These are phyloP conservation scores for Coemansia sp. DNA, from an alignment of 192 early-diverging fungal genomes.

Conservation along the genomic window DNA sequence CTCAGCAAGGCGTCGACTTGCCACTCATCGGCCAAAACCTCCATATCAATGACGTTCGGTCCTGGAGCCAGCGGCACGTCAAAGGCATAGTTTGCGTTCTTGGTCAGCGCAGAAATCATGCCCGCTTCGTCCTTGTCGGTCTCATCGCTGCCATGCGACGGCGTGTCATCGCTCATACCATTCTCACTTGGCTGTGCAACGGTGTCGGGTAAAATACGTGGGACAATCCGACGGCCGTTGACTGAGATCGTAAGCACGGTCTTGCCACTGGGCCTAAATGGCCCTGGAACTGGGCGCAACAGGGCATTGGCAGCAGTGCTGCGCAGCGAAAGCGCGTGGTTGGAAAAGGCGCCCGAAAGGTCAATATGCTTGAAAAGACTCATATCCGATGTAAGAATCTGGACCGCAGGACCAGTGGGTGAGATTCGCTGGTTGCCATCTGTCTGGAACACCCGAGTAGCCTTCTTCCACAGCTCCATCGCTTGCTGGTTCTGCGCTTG, in stretches of 20 bases:
- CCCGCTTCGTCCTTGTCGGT: conserved; percentile 36
- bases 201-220: conserved; percentile 35
- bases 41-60: conserved; percentile 40
- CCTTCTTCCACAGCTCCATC: conserved; percentile 44
- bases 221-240: conserved; percentile 36
- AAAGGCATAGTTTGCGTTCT: conserved; percentile 44
- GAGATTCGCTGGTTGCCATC: conserved; percentile 46
- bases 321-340: conserved; percentile 42
- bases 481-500: conserved; percentile 37
- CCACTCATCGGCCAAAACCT: conserved; percentile 41
- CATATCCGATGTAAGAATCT: conserved; percentile 41
- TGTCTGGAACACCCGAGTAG: conserved; percentile 41
- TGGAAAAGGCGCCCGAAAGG: conserved; percentile 22
- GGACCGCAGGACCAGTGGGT: conserved; percentile 29
- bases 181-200: conserved; percentile 20
- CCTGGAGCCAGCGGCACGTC: conserved; percentile 41
- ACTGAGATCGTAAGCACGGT: conserved; percentile 23
- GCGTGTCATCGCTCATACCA: conserved; percentile 29
- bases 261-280: conserved; percentile 33
- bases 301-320: conserved; percentile 21
- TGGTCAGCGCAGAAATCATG: conserved; percentile 17
- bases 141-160: conserved; percentile 40
- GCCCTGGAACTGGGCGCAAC: conserved; percentile 48
- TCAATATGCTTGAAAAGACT: conserved; percentile 49
- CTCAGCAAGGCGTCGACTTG: conserved; percentile 15